Evolutionary conservation across 306 rosid species (phyloP).

Genomic region (Pterocarpus macrocarpus): DNA sequence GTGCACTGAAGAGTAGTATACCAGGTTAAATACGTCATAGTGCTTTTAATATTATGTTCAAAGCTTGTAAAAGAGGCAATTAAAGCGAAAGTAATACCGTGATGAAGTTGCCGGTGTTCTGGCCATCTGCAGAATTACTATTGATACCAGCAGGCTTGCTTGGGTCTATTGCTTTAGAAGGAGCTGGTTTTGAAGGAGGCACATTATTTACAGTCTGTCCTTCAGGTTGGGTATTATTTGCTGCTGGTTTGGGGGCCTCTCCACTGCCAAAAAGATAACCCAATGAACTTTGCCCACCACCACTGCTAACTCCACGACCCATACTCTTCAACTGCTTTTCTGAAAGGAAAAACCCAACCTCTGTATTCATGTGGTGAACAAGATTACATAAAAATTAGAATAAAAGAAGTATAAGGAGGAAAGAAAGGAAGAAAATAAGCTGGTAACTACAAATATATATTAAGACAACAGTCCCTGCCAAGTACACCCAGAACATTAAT

Average conservation of each 20-base stretch:
- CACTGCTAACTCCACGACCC: constrained; percentile 99
- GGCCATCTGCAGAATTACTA: constrained; percentile 92
- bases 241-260: constrained; percentile 81
- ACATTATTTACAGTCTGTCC: constrained; percentile 54
- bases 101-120: constrained; percentile 95
- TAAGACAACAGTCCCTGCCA: constrained; percentile 7
- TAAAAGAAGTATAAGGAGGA: constrained; percentile 30
- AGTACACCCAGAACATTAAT: neutral
- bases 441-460: neutral
- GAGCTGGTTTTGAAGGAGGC: constrained; percentile 70
- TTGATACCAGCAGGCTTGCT: constrained; percentile 96
- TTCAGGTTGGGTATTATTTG: constrained; percentile 62
- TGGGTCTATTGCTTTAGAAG: constrained; percentile 60
- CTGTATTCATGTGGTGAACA: constrained; percentile 44
- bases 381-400: constrained; percentile 30
- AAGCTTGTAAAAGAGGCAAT: constrained; percentile 23
- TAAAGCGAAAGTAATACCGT: constrained; percentile 62
- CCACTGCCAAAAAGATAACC: constrained; percentile 97
- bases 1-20: neutral
- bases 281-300: constrained; percentile 98
- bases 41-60: constrained; percentile 2
- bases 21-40: constrained; percentile 7
- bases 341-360: constrained; percentile 38
- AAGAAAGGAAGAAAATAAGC: neutral
- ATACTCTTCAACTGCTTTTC: constrained; percentile 59